Evolutionary conservation across 306 rosid genomes (phyloP).

Genomic region (Lathyrus aphaca): DNA sequence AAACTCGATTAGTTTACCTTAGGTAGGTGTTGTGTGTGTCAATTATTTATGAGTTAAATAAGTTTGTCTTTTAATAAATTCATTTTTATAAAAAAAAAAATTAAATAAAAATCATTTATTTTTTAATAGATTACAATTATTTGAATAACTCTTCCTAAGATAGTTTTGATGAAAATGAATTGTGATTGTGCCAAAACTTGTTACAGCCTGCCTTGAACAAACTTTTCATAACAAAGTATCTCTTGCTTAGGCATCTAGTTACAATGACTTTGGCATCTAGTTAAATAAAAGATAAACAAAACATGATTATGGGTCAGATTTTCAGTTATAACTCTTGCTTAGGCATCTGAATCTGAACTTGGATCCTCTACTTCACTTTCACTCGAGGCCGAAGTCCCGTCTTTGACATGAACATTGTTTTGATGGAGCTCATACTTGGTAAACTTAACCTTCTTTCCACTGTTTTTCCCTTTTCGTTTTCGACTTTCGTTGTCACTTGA

Average conservation of each 20-base stretch:
- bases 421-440: constrained; percentile 52
- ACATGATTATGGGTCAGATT: constrained; percentile 20
- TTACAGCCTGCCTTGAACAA: background rate
- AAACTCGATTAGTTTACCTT: background rate
- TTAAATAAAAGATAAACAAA: background rate
- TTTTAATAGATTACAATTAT: too few relatives aligned
- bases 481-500: constrained; percentile 39
- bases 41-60: too few relatives aligned
- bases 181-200: constrained; percentile 11
- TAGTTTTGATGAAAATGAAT: constrained; percentile 16
- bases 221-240: too few relatives aligned
- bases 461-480: constrained; percentile 56
- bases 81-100: too few relatives aligned
- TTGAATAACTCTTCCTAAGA: background rate
- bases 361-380: constrained; percentile 74
- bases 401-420: constrained; percentile 32
- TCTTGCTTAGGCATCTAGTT: too few relatives aligned
- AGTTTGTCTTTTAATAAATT: too few relatives aligned
- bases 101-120: too few relatives aligned
- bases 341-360: constrained; percentile 53
- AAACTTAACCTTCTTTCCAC: constrained; percentile 52
- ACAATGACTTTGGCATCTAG: too few relatives aligned
- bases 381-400: constrained; percentile 38
- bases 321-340: constrained; percentile 28
- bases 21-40: background rate